Evolutionary conservation across 2,329 filamentous ascomycete genomes (phyloP).

Genomic region (Colletotrichum viniferum): DNA sequence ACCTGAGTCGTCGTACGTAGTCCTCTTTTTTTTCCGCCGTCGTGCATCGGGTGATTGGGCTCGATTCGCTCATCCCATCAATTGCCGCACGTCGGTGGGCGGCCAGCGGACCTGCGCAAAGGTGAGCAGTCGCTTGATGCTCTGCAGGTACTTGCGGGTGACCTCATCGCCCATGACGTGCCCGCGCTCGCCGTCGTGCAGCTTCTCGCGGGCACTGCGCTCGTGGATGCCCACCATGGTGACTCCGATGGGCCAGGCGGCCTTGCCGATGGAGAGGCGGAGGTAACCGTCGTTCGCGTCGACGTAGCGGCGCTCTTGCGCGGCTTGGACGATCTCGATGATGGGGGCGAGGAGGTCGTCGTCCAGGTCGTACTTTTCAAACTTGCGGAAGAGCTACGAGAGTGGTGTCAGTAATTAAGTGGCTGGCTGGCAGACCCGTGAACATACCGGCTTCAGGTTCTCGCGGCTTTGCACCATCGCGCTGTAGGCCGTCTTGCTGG

Average conservation of each 20-base stretch:
- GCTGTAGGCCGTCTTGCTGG: slow-evolving; percentile 80
- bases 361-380: slow-evolving; percentile 82
- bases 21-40: neutral
- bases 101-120: slow-evolving; percentile 98
- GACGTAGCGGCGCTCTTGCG: slow-evolving; percentile 90
- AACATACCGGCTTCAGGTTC: slow-evolving; percentile 76
- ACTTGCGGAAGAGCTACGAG: slow-evolving; percentile 76
- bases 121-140: slow-evolving; percentile 94
- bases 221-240: slow-evolving; percentile 99
- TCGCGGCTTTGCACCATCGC: slow-evolving; percentile 88
- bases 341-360: slow-evolving; percentile 81
- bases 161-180: slow-evolving; percentile 98
- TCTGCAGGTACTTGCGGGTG: slow-evolving; percentile 94
- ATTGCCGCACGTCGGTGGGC: slow-evolving; percentile 86
- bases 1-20: neutral
- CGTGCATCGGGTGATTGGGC: neutral
- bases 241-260: slow-evolving; percentile 98
- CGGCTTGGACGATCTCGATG: slow-evolving; percentile 88
- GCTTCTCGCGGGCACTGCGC: slow-evolving; percentile 90
- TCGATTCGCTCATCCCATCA: slow-evolving; percentile 75
- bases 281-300: slow-evolving; percentile 97
- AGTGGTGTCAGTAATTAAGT: neutral
- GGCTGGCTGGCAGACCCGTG: neutral
- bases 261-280: slow-evolving; percentile 90
- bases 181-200: slow-evolving; percentile 85